Base-by-base conservation (phyloP, 371 early-diverging fungal species). In the Mortierella sp. region DNA sequence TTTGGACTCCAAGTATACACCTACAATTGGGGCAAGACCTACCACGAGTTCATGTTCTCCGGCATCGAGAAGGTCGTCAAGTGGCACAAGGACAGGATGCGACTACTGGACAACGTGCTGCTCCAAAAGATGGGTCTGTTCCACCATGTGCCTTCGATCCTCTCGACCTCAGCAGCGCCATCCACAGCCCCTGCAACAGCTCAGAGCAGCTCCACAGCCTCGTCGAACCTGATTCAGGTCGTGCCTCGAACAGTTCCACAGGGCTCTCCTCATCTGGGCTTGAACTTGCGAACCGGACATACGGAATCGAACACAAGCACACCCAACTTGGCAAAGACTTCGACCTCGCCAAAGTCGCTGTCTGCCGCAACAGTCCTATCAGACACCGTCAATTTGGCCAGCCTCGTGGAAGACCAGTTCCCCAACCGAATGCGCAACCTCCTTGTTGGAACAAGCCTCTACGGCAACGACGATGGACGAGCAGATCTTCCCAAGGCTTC, bases 91-190 rank as follows among this genome's bases (percentile, higher is more conserved):
- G 84, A 89, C 48, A 90, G 94, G 43, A 90, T 89, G 72, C 82
- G 89, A 74, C 79, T 90, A 0, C 75, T 94, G 0, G 89, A 91
- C 71, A 93, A 91, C 63, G 92, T 95, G 35, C 60, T 95, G 10
- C 89, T 93, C 72, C 95, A 95, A 78, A 95, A 95, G 71, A 88
- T 95, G 89, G 95, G 95, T 4, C 86, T 94, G 5, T 95, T 95
- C 77, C 90, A 92, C 68, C 94, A 94, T 75, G 84, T 90, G 0
- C 87, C 83, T 5, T 78, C 83, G 72, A 90, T 51, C 79, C 79
- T 68, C 56, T 90, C 54, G 70, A 29, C 51, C 0, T 51, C 76
- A 12, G 27, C 72, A 3, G 70, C 78, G 5, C 73, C 87, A 4
- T 10, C 60, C 8, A 54, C 51, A 51, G 18, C 56, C 24, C 74